Conservation (phyloP, 768 basidiomycete species). For the Lactarius hengduanensis region DNA sequence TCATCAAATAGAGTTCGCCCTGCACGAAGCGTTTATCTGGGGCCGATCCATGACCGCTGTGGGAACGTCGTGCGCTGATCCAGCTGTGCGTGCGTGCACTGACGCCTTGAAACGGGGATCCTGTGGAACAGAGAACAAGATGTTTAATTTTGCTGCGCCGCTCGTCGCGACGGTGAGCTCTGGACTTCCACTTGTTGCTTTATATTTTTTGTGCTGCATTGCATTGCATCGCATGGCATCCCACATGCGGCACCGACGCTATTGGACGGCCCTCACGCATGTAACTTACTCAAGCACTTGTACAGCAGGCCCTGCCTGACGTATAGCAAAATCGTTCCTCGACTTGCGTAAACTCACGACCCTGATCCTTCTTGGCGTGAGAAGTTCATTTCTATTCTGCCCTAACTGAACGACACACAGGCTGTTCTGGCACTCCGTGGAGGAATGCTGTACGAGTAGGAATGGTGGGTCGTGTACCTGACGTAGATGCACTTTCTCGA, state of each 20-base stretch:
- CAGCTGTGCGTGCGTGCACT: neutral
- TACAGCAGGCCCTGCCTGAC: neutral
- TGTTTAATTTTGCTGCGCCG: neutral
- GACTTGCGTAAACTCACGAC: neutral
- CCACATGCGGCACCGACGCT: no score
- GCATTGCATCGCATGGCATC: neutral
- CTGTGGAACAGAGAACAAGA: neutral
- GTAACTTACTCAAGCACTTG: neutral
- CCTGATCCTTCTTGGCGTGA: neutral
- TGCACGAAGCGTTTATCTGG: neutral
- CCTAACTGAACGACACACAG: no score
- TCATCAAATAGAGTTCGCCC: neutral
- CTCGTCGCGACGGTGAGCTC: neutral
- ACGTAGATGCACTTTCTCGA: neutral
- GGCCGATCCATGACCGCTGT: neutral
- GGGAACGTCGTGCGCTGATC: slow-evolving; percentile 17
- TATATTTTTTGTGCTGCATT: neutral
- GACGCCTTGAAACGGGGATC: neutral
- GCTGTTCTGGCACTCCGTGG: no score
- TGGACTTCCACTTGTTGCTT: neutral
- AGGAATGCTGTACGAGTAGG: neutral
- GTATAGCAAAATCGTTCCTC: neutral
- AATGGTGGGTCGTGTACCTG: neutral
- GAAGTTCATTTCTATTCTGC: neutral
- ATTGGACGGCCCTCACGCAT: neutral